A percentile compares a stretch with the other conserved stretches of the same genome.
phyloP scores from a whole-genome alignment of 1,284 basidiomycete species.

The Ustilago esculenta region DNA sequence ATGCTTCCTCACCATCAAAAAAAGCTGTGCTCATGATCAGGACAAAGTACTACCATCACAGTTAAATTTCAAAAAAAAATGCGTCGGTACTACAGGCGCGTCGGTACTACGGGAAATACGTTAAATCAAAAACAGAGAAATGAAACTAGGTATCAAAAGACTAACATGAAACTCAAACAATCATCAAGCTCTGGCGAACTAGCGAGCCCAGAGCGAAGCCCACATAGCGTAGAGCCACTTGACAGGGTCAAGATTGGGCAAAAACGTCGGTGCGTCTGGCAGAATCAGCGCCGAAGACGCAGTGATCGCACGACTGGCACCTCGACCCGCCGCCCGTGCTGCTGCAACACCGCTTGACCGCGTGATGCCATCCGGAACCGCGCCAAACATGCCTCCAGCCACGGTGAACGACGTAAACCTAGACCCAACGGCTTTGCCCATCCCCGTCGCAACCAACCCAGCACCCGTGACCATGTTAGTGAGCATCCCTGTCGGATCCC shows the following conservation, averaged over 20 bases:
- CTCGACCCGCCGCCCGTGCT: background rate
- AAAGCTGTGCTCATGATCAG: no score
- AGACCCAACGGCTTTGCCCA: background rate
- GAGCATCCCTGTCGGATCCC: slow-evolving; percentile 4
- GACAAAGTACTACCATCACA: no score
- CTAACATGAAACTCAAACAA: no score
- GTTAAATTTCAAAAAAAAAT: no score
- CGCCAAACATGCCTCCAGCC: slow-evolving; percentile 32
- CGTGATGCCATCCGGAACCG: slow-evolving; percentile 3
- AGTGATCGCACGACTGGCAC: background rate
- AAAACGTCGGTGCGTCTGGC: slow-evolving; percentile 5
- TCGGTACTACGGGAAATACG: no score
- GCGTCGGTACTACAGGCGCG: no score
- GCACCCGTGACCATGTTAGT: background rate
- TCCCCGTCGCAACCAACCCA: background rate
- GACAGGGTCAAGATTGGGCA: slow-evolving; percentile 15
- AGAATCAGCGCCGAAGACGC: background rate
- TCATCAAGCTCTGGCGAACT: no score
- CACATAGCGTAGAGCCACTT: slow-evolving; percentile 35
- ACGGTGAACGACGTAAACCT: slow-evolving; percentile 23
- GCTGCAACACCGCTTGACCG: slow-evolving; percentile 8
- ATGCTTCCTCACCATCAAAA: no score
- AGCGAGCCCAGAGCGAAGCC: slow-evolving; percentile 40
- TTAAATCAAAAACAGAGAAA: no score
- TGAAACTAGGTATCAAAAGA: no score